These are phyloP conservation scores for Umbelopsis sp. DNA, from an alignment of 192 early-diverging fungal genomes.

Conservation along the genomic window DNA sequence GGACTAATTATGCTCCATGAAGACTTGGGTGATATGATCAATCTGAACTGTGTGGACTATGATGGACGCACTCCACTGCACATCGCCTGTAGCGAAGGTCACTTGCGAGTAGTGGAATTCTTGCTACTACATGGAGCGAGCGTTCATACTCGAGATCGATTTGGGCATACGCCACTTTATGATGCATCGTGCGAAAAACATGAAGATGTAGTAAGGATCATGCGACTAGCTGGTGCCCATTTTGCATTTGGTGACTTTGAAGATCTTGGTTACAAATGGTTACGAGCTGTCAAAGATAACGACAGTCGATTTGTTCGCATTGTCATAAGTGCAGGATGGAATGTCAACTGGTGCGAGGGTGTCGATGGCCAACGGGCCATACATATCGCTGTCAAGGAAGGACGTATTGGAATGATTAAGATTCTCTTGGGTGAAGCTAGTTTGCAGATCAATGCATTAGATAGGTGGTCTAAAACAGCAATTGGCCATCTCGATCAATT, in stretches of 20 bases:
- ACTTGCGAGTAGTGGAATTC: slow-evolving; percentile 72
- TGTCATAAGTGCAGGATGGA: slow-evolving; percentile 63
- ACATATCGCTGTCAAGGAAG: slow-evolving; percentile 63
- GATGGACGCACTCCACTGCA: slow-evolving; percentile 86
- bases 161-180: slow-evolving; percentile 88
- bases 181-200: slow-evolving; percentile 73
- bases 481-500: slow-evolving; percentile 51
- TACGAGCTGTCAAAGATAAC: slow-evolving; percentile 34
- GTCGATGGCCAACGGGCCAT: slow-evolving; percentile 69
- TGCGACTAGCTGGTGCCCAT: slow-evolving; percentile 84
- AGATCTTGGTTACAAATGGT: slow-evolving; percentile 63
- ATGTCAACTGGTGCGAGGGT: slow-evolving; percentile 59
- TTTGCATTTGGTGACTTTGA: slow-evolving; percentile 82
- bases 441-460: slow-evolving; percentile 46
- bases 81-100: slow-evolving; percentile 78
- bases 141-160: slow-evolving; percentile 86
- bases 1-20: slow-evolving; percentile 69
- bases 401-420: slow-evolving; percentile 42
- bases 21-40: slow-evolving; percentile 52
- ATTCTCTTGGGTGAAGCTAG: slow-evolving; percentile 46
- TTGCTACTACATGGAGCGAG: slow-evolving; percentile 83
- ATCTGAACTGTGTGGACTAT: slow-evolving; percentile 79
- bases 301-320: slow-evolving; percentile 56
- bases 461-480: slow-evolving; percentile 57
- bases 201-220: slow-evolving; percentile 62